phyloP scores from a whole-genome alignment of 176 grass and related monocot species.

The Phragmites australis region DNA sequence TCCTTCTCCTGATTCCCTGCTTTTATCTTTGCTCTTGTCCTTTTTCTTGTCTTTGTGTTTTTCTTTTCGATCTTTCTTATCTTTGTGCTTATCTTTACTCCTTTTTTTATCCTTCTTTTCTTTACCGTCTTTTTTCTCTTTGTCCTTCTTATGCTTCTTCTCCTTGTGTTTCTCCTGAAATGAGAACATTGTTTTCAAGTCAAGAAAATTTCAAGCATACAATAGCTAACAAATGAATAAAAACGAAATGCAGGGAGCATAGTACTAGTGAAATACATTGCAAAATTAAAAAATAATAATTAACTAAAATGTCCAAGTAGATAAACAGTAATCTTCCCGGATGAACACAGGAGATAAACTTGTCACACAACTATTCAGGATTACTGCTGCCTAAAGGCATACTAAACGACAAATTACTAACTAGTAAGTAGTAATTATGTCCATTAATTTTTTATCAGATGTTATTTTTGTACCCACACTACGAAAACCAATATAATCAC shows the following conservation, averaged over 20 bases:
- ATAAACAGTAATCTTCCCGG: neutral
- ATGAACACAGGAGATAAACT: neutral
- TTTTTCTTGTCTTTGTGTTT: conserved; percentile 80
- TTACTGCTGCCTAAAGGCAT: conserved; percentile 1
- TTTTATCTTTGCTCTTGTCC: conserved; percentile 73
- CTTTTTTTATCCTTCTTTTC: conserved; percentile 71
- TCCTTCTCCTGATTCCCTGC: conserved; percentile 50
- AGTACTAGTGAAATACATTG: conserved; percentile 2
- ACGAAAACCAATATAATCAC: neutral
- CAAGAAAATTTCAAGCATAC: neutral
- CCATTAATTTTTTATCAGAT: neutral
- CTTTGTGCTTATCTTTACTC: conserved; percentile 73
- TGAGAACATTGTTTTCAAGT: neutral
- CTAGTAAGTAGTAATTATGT: neutral
- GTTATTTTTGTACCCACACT: neutral
- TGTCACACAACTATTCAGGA: neutral
- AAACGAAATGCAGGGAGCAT: neutral
- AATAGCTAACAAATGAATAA: neutral
- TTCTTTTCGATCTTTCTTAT: conserved; percentile 78
- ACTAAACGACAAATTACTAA: neutral
- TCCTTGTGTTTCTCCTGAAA: conserved; percentile 74
- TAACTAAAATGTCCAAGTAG: neutral
- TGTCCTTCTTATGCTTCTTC: conserved; percentile 71
- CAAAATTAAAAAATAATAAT: neutral
- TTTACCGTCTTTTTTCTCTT: conserved; percentile 72